Base-by-base conservation (phyloP, 345 rosid genomes). In the Laguncularia racemosa region DNA sequence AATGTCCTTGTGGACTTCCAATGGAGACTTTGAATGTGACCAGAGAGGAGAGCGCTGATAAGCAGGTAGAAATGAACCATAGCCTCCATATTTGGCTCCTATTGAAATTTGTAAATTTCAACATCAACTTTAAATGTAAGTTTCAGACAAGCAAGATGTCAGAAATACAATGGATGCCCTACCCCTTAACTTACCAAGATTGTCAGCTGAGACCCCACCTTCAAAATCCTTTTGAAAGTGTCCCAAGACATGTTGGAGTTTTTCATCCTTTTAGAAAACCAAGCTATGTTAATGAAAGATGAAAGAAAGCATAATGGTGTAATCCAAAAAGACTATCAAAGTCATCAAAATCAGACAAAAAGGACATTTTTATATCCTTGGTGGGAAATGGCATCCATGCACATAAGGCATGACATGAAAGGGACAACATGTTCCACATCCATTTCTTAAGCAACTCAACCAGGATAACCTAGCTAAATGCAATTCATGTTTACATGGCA, bases 61-160 rank as follows among this genome's bases (percentile, higher is more conserved):
- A 48, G 90, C 44, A 44, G 90, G 88, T 67, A 91, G 81, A 75
- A 91, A 91, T 48, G 98, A 91, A 72, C 98, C 98, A 76, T 91
- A 91, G 26, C 92, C 96, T 64, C 96, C 98, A 81, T 67, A 88
- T 67, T 84, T 88, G 46, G 98, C 73, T 64, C 98, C 98, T 91
- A 82, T 61, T 64, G 17, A 73, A 60, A 46, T 48, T 55, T 67
- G 66, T 52, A 66, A 55, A 58, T 52, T 52, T 52, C 26, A 20
- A 20, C 53, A 13, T 12, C 21, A 15, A 50, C 53, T 50, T 50
- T 50, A 19, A 16, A 50, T 16, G 53, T 17, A 50, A 50, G 21
- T 21, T 8, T 50, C 14, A 51, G 54, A 28, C 26, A 13, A 21
- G 14, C 54, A 51, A 19, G 15, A 16, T 15, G 20, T 21, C 20